A percentile compares a stretch with the other conserved stretches of the same genome.
Evolutionary conservation across 2,329 filamentous ascomycete species (phyloP).

Genomic region (Fusarium sp.): DNA sequence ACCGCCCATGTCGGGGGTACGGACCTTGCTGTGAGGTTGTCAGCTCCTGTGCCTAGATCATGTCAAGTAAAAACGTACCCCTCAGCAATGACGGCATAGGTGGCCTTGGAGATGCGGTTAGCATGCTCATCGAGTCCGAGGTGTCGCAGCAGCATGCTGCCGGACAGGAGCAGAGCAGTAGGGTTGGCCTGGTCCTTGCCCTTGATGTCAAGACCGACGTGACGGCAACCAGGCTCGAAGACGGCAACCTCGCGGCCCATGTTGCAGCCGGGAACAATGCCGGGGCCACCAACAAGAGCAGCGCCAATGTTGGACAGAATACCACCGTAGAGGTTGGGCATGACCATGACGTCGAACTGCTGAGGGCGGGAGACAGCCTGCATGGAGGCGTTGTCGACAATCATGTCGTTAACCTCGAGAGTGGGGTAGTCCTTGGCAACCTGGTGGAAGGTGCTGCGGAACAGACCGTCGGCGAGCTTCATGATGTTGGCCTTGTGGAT

Average conservation of each 20-base stretch:
- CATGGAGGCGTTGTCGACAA: constrained; percentile 99
- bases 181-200: constrained; percentile 99
- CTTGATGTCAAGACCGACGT: constrained; percentile 99
- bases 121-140: constrained; percentile 97
- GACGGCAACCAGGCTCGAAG: constrained; percentile 98
- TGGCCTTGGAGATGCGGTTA: constrained; percentile 93
- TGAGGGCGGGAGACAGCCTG: constrained; percentile 95
- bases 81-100: constrained; percentile 82
- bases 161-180: constrained; percentile 92
- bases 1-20: constrained; percentile 97
- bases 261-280: constrained; percentile 98
- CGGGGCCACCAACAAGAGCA: constrained; percentile 94
- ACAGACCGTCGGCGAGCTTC: constrained; percentile 98
- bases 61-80: constrained; percentile 70
- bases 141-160: constrained; percentile 96
- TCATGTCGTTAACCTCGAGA: constrained; percentile 98
- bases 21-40: constrained; percentile 71
- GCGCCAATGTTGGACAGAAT: constrained; percentile 99
- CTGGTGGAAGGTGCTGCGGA: constrained; percentile 96
- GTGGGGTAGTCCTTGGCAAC: constrained; percentile 95
- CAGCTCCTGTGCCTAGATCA: constrained; percentile 45
- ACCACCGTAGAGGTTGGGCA: constrained; percentile 99
- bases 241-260: constrained; percentile 99
- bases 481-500: constrained; percentile 99
- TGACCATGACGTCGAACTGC: constrained; percentile 99